Base-by-base conservation (phyloP, 805 yeast genomes). In the Hanseniaspora pseudoguilliermondii region DNA sequence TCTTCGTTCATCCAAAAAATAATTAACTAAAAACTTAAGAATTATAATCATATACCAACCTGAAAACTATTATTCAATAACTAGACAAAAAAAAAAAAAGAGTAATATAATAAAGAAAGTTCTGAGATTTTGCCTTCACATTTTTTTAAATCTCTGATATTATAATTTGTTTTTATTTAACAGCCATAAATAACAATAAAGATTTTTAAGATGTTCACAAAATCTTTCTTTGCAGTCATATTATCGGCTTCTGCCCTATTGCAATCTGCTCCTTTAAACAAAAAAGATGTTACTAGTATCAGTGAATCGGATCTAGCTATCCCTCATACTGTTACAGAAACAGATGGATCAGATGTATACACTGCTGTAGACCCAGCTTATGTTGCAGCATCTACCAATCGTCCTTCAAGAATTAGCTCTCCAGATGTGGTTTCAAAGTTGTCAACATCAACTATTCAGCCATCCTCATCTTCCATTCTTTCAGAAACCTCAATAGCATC, bases 291-390 rank as follows among this genome's bases (percentile, higher is more conserved):
- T 18, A 38, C 21, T 5, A 44, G 44, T 32, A 34, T 53, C 5
- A 42, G 41, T 23, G 35, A 39, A 16, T 25, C 41, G 6, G 35
- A 32, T 2, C 34, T 53, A 35, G 51, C 57, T 4, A 16, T n/a
- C 15, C 29, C 47, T n/a, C n/a, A 25, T 7, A 47, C 57, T 8
- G 48, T 49, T 15, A 41, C 34, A 21, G 51, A 53, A 34, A 53
- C 51, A 7, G 16, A 5, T 35, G 29, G 39, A 3, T 23, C 23
- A 7, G n/a, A 20, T 40, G 42, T 23, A 7, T 47, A 47, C 41
- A 53, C 57, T 18, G 46, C 51, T 34, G 42, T 47, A n/a, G 57
- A 38, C 2, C 50, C 57, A 39, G 51, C 25, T 9, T 47, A 21
- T 40, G 13, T 13, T n/a, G 29, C 25, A 5, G 18, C 27, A 5